Percentiles rank a stretch among this genome's conserved stretches.
These are phyloP conservation scores for Hypoxylon fragiforme DNA, from an alignment of 495 filamentous ascomycete species.

Conservation along the genomic window DNA sequence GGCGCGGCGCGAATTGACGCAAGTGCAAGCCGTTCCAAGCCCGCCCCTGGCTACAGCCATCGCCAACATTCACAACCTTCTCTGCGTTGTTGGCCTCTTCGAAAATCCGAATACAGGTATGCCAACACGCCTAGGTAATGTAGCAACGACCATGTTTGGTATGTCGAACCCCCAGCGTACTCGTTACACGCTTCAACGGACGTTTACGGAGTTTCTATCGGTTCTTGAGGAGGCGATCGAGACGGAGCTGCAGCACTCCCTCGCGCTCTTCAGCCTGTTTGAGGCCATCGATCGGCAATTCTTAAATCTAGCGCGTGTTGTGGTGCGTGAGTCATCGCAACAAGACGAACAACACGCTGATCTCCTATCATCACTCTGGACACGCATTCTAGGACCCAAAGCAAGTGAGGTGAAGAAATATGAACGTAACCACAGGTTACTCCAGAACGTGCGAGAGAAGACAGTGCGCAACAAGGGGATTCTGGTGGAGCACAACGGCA, in stretches of 20 bases:
- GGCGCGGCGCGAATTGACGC: slow-evolving; percentile 77
- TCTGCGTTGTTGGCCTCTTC: slow-evolving; percentile 69
- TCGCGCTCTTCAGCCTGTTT: slow-evolving; percentile 78
- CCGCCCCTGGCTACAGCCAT: slow-evolving; percentile 64
- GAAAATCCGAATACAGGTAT: slow-evolving; percentile 60
- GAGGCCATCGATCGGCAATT: slow-evolving; percentile 87
- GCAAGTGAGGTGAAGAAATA: slow-evolving; percentile 75
- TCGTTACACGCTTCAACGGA: slow-evolving; percentile 75
- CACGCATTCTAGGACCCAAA: slow-evolving; percentile 74
- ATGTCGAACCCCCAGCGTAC: slow-evolving; percentile 76
- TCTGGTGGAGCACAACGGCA: slow-evolving; percentile 79
- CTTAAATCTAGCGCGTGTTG: slow-evolving; percentile 81
- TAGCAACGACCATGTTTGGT: slow-evolving; percentile 75
- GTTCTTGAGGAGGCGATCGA: slow-evolving; percentile 87
- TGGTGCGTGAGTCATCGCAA: slow-evolving; percentile 75
- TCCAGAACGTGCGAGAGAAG: slow-evolving; percentile 74
- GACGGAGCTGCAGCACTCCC: slow-evolving; percentile 74
- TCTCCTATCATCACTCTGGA: slow-evolving; percentile 83
- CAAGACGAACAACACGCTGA: slow-evolving; percentile 80
- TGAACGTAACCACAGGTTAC: slow-evolving; percentile 77
- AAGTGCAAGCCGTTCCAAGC: slow-evolving; percentile 52
- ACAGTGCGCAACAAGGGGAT: slow-evolving; percentile 86
- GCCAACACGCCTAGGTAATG: slow-evolving; percentile 66
- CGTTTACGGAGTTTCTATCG: slow-evolving; percentile 84
- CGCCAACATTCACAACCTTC: slow-evolving; percentile 77